Percentiles rank a stretch among this genome's conserved stretches.
These are phyloP conservation scores for Leccinum pachyderme DNA, from an alignment of 1,284 basidiomycete species.

Conservation along the genomic window DNA sequence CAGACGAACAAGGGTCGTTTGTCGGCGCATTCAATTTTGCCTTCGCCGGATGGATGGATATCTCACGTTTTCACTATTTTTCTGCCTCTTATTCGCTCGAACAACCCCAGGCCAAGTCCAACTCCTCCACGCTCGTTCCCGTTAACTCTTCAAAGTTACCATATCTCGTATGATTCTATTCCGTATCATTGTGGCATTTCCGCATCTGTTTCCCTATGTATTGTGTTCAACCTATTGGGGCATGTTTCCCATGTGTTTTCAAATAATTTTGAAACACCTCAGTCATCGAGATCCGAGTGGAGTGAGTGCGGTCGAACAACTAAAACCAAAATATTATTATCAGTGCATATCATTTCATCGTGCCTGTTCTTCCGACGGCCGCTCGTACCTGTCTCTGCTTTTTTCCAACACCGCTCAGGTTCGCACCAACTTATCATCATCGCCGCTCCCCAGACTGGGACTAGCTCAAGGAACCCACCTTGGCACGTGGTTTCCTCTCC, in stretches of 20 bases:
- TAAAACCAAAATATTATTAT: background rate
- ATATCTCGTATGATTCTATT: conserved; percentile 2
- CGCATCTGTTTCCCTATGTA: background rate
- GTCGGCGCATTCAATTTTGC: background rate
- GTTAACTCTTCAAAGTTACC: background rate
- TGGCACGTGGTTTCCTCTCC: background rate
- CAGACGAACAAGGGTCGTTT: background rate
- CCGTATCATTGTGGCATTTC: background rate
- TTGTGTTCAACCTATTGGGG: background rate
- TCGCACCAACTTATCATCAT: background rate
- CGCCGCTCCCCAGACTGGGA: background rate
- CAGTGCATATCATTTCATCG: background rate
- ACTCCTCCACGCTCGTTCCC: conserved; percentile 8
- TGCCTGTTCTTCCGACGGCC: background rate
- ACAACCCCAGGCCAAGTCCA: conserved; percentile 1
- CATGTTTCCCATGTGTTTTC: background rate
- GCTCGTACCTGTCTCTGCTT: background rate
- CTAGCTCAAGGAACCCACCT: background rate
- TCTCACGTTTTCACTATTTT: background rate
- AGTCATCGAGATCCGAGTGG: background rate
- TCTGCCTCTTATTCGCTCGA: background rate
- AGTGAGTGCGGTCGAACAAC: background rate
- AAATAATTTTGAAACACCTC: background rate
- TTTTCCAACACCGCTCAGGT: background rate
- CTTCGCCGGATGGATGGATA: background rate